A percentile compares a stretch with the other conserved stretches of the same genome.
phyloP scores from a whole-genome alignment of 177 flowering plant species.

The Telopea speciosissima region DNA sequence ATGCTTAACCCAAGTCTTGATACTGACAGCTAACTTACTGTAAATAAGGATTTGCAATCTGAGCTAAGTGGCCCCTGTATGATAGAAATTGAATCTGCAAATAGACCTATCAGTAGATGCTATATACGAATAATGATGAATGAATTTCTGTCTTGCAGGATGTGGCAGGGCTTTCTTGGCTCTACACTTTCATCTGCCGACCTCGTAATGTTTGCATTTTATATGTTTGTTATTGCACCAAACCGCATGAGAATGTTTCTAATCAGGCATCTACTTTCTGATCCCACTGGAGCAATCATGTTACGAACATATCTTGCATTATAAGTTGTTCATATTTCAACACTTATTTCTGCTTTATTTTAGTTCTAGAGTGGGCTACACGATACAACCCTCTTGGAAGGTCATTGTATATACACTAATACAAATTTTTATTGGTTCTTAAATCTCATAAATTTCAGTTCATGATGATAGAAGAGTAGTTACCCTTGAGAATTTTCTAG shows the following conservation, averaged over 20 bases:
- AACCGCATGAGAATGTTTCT: slow-evolving; percentile 71
- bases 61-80: background rate
- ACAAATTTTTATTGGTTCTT: background rate
- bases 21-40: too few species aligned
- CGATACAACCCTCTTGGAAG: background rate
- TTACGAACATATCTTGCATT: slow-evolving; percentile 67
- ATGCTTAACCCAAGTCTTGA: too few species aligned
- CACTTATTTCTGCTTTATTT: background rate
- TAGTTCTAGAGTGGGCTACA: background rate
- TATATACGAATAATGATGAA: background rate
- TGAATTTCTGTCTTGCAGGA: slow-evolving; percentile 45
- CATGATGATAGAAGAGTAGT: slow-evolving; percentile 1
- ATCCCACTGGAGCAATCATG: slow-evolving; percentile 89
- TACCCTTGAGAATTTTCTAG: background rate
- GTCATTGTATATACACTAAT: slow-evolving; percentile 9
- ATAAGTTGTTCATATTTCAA: slow-evolving; percentile 16
- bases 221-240: slow-evolving; percentile 91
- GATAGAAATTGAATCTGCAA: background rate
- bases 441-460: background rate
- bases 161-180: slow-evolving; percentile 95
- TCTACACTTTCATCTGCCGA: slow-evolving; percentile 79
- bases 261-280: slow-evolving; percentile 74
- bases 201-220: slow-evolving; percentile 73
- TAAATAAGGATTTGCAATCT: background rate
- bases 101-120: background rate